Base-by-base conservation (phyloP, 768 basidiomycete genomes). In the Asterophora lycoperdoides region DNA sequence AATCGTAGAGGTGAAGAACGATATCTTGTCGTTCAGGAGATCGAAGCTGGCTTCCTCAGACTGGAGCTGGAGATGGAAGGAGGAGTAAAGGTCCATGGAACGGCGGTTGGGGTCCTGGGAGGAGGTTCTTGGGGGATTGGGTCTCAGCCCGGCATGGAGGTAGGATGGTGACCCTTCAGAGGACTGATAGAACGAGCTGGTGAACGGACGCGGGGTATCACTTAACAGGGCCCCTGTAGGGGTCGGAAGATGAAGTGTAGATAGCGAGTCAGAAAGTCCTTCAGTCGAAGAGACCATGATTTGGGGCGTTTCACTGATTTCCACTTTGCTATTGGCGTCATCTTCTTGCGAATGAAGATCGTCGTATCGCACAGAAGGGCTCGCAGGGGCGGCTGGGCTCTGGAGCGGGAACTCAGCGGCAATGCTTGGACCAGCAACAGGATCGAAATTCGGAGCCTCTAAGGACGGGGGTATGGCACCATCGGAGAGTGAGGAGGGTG, bases 11-110 rank as follows among this genome's bases (percentile, higher is more conserved):
- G 55, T 60, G 36, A 77, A 67, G 52, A 78, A 74, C 0, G 77
- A 78, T 42, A 79, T 69, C 46, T 71, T 74, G 56, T 79, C 78
- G 48, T 76, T 78, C 46, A 80, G 56, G 30, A 80, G 54, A 55
- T 80, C 77, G 56, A 79, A 79, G 29, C 71, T 73, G 30, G 66
- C 60, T n/a, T 77, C 75, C 28, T 69, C 65, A 14, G 69, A 70
- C 45, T 69, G 65, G 30, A 77, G 60, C 33, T 78, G 75, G 23
- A 77, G 45, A 11, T 72, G 72, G 58, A 80, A 78, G 8, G 77
- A 76, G 4, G 71, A 59, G 20, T 75, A 68, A 15, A 77, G 64
- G 54, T 80, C 77, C 14, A 73, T 61, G 20, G 76, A 77, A 44
- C 61, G 60, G 9, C 72, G 71, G 46, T 70, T 71, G 4, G 42